Conservation (phyloP, 176 grass and related monocot genomes). For the Hordeum vulgare region MorexV3_pseudomolecules_assembly NC_058520.1:567452194-567452693, state of each 20-base stretch:
- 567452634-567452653: background rate
- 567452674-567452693: fast-evolving
- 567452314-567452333: background rate
- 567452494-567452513: background rate
- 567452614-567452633: background rate
- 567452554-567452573: background rate
- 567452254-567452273: background rate
- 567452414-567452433: background rate
- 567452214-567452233: background rate
- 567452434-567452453: background rate
- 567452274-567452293: background rate
- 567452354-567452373: background rate
- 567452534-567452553: background rate
- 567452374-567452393: background rate
- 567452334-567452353: fast-evolving
- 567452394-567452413: background rate
- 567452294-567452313: background rate
- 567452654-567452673: background rate
- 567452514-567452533: background rate
- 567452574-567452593: background rate
- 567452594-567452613: background rate
- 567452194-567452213: background rate
- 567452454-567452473: background rate
- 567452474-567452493: background rate
- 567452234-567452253: background rate